phyloP scores from a whole-genome alignment of 2,329 filamentous ascomycete genomes.

The Neonectria hederae region DNA sequence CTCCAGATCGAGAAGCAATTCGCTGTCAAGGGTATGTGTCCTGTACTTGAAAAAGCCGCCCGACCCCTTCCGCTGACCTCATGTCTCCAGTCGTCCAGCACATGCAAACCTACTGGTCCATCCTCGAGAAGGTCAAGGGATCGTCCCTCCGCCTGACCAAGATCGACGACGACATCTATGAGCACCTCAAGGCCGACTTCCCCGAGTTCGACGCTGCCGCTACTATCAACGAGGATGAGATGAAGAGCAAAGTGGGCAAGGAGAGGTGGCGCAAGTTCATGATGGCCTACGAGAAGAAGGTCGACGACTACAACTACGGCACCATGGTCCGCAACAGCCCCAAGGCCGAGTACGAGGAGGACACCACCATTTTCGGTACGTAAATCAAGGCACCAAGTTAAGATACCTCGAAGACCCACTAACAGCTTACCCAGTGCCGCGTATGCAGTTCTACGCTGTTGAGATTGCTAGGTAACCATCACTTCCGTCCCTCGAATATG shows the following conservation, averaged over 20 bases:
- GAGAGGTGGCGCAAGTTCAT: constrained; percentile 95
- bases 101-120: constrained; percentile 95
- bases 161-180: constrained; percentile 93
- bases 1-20: constrained; percentile 97
- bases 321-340: constrained; percentile 86
- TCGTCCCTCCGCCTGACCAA: constrained; percentile 92
- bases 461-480: constrained; percentile 56
- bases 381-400: neutral
- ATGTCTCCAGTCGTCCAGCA: constrained; percentile 78
- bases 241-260: constrained; percentile 98
- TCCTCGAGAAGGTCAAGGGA: constrained; percentile 89
- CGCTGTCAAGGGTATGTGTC: constrained; percentile 82
- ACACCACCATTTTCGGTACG: constrained; percentile 89
- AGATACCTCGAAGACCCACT: neutral
- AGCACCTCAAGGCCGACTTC: constrained; percentile 87
- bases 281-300: constrained; percentile 89
- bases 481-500: neutral
- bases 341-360: constrained; percentile 84
- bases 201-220: constrained; percentile 88
- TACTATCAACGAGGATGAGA: constrained; percentile 87
- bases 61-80: neutral
- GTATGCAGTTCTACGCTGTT: constrained; percentile 66
- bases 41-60: neutral
- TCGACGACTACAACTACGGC: constrained; percentile 99
- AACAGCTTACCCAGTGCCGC: constrained; percentile 53